A percentile compares a stretch with the other conserved stretches of the same genome.
Evolutionary conservation across 164 flowering plant species (phyloP).

Genomic region (Sextonia rubra): DNA sequence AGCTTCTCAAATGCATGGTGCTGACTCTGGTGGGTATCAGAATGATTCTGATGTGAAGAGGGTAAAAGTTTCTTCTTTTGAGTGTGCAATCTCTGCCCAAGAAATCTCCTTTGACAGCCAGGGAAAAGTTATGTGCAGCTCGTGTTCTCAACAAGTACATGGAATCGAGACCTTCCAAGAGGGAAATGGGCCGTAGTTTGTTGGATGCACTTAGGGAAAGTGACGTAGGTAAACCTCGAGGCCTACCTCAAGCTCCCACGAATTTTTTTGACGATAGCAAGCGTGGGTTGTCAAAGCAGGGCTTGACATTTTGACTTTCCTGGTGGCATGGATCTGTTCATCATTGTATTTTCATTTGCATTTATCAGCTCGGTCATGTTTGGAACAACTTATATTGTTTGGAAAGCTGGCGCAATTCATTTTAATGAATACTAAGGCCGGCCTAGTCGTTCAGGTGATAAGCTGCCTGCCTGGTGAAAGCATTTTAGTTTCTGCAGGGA

Average conservation of each 20-base stretch:
- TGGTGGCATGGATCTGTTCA: slow-evolving; percentile 65
- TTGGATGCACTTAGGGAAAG: slow-evolving; percentile 70
- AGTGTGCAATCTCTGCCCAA: slow-evolving; percentile 25
- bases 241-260: slow-evolving; percentile 90
- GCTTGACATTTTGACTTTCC: slow-evolving; percentile 78
- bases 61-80: slow-evolving; percentile 13
- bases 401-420: slow-evolving; percentile 97
- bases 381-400: slow-evolving; percentile 75
- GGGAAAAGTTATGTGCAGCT: slow-evolving; percentile 89
- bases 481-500: neutral
- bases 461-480: neutral
- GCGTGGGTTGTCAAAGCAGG: slow-evolving; percentile 73
- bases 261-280: slow-evolving; percentile 86
- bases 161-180: slow-evolving; percentile 51
- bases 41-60: slow-evolving; percentile 16
- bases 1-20: slow-evolving; percentile 20
- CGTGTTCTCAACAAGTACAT: slow-evolving; percentile 65
- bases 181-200: slow-evolving; percentile 57
- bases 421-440: slow-evolving; percentile 50
- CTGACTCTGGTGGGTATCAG: slow-evolving; percentile 20
- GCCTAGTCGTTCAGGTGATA: neutral
- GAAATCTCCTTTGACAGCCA: slow-evolving; percentile 64
- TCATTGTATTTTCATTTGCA: slow-evolving; percentile 59
- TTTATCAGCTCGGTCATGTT: slow-evolving; percentile 83
- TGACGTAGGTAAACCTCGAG: slow-evolving; percentile 63